Conservation (phyloP, 2,329 filamentous ascomycete species). For the Cordyceps sp. region DNA sequence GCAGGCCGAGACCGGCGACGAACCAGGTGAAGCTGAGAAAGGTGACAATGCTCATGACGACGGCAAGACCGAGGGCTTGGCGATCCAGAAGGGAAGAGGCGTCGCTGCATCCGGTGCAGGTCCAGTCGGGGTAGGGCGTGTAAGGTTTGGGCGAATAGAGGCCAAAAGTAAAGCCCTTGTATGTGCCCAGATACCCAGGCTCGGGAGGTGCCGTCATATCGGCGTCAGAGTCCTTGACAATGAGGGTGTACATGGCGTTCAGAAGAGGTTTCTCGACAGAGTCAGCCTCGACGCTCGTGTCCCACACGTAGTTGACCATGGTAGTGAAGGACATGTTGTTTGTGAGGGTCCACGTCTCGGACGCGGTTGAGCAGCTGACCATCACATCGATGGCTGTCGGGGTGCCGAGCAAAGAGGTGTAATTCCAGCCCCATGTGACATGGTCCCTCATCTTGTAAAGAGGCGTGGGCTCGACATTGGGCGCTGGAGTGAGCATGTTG, state of each 20-base stretch:
- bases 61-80: conserved; percentile 30
- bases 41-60: conserved; percentile 38
- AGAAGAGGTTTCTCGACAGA: conserved; percentile 28
- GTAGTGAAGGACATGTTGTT: conserved; percentile 43
- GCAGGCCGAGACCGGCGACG: conserved; percentile 30
- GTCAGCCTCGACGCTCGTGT: conserved; percentile 33
- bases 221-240: conserved; percentile 42
- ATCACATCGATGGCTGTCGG: conserved; percentile 45
- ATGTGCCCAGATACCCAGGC: conserved; percentile 37
- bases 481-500: conserved; percentile 33
- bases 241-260: conserved; percentile 40
- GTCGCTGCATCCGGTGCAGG: conserved; percentile 40
- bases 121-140: conserved; percentile 31
- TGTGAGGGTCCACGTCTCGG: conserved; percentile 42
- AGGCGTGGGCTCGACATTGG: conserved; percentile 23
- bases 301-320: conserved; percentile 37
- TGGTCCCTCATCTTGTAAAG: conserved; percentile 44
- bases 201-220: conserved; percentile 30
- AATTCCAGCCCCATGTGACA: conserved; percentile 48
- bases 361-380: conserved; percentile 34
- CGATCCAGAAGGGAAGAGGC: conserved; percentile 29
- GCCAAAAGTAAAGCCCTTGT: conserved; percentile 34
- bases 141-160: conserved; percentile 38
- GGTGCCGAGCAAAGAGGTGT: conserved; percentile 39
- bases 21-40: conserved; percentile 49